Evolutionary conservation across 805 yeast genomes (phyloP), one percentile per base, ranked within the genome.

Genomic region (Barnettozyma siamensis): DNA sequence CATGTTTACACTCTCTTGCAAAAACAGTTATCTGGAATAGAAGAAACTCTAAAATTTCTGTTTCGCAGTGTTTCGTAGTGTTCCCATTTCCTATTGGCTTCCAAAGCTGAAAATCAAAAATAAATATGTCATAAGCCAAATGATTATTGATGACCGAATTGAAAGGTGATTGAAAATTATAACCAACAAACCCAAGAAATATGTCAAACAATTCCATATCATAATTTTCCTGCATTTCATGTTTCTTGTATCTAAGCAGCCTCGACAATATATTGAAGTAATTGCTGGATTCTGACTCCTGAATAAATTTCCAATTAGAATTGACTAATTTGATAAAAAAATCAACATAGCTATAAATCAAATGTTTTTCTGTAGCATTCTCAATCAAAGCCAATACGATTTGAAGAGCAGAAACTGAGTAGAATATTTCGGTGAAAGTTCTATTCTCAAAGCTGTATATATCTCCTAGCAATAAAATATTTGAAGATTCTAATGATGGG

Each of bases 81-180:
- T 10, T 3, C 4, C 44, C 49, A 17, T 29, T 17, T 4, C 21
- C 16, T 2, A 33, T 20, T 19, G 61, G 62, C 41, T 67, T 66
- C 76, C 86, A 81, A 17, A 76, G 63, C 41, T 78, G 83, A 46
- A 83, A 70, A 46, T 86, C 88, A 16, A 79, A 67, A 30, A 84
- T 67, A 33, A 87, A 56, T 2, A 67, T 60, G 28, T 75, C 69
- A 53, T 82, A 88, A 0, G 82, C 83, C 2, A 61, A 44, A 1
- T 73, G 67, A 48, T 83, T 79, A 7, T 65, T 62, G 2, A 87
- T 65, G 3, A 80, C 56, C 0, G 91, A 80, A 7, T 77, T 76
- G 27, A 64, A 60, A 0, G 83, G 77, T 28, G 73, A 63, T 2
- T 52, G 43, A 28, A 64, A 65, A 47, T 78, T 67, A 57, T 76